Conservation (phyloP, 495 filamentous ascomycete species). For the Penicillium subrubescens region DNA sequence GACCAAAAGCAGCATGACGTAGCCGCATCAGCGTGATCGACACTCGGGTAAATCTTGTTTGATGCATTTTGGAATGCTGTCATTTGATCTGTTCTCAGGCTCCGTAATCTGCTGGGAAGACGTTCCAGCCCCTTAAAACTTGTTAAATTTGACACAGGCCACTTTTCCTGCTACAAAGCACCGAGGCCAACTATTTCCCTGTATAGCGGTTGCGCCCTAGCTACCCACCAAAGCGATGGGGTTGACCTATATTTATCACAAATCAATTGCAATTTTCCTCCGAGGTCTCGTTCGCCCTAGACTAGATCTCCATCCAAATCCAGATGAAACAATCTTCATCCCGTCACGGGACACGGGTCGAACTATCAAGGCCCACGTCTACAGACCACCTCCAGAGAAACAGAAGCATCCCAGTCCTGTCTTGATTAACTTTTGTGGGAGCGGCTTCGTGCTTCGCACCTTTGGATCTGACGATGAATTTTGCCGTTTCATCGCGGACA, state of each 20-base stretch:
- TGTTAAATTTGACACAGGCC: background rate
- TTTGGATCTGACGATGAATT: conserved; percentile 47
- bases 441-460: conserved; percentile 40
- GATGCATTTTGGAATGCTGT: background rate
- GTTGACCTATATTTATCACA: conserved; percentile 17
- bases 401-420: conserved; percentile 32
- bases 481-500: conserved; percentile 37
- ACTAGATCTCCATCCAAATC: conserved; percentile 28
- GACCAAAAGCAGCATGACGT: background rate
- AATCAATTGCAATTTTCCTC: conserved; percentile 22
- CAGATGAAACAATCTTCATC: conserved; percentile 38
- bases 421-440: conserved; percentile 49
- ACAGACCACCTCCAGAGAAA: conserved; percentile 28
- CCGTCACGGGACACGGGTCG: conserved; percentile 42
- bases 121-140: background rate
- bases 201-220: background rate
- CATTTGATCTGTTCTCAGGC: background rate
- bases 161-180: background rate
- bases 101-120: background rate
- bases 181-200: background rate
- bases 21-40: background rate
- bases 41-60: background rate
- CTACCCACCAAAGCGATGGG: conserved; percentile 13
- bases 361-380: conserved; percentile 48
- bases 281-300: conserved; percentile 22